Evolutionary conservation across 768 basidiomycete genomes (phyloP), one percentile per base, ranked within the genome.

Genomic region (Leccinum barrowsii): DNA sequence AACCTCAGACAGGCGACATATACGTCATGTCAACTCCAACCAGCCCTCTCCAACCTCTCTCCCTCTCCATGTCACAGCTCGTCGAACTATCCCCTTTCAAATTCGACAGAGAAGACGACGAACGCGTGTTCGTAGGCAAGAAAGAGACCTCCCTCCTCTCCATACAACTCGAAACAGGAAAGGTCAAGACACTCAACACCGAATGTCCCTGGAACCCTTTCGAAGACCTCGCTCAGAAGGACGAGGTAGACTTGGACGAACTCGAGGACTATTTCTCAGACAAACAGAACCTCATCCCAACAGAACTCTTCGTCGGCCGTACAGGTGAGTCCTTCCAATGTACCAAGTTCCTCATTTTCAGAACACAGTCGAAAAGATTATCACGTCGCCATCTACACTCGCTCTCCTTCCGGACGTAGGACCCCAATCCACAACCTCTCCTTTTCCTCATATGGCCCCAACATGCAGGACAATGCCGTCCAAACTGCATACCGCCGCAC

Each of bases 1-100:
- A 98, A 68, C 96, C 96, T 0, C 90, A 94, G 77, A 88, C 90
- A 5, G 96, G 96, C 7, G 89, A 93, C 67, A 91, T 98, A 63
- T 98, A 90, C 71, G 85, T 97, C 59, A 86, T 92, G 76, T 75
- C 85, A 6, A 81, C 84, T 0, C 85, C 86, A 1, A 79, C 79
- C 13, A 82, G 81, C 52, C 84, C 88, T 2, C 80, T 98, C 44
- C 87, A 94, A 66, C 91, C 89, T 50, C 88, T 99, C 61, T 93
- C 94, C 1, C 83, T 97, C 62, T 86, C 94, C 52, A 92, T 98
- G 84, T 78, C 92, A 2, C 90, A 98, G 70, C 83, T 99, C 62
- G 94, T 98, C 66, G 91, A 96, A 63, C 76, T 92, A 72, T 94
- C 84, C 2, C 87, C 88, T 0, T 86, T 95, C 50, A 91, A 87